Evolutionary conservation across 345 rosid species (phyloP), one percentile per base, ranked within the genome.

Genomic region (Heritiera fomes): DNA sequence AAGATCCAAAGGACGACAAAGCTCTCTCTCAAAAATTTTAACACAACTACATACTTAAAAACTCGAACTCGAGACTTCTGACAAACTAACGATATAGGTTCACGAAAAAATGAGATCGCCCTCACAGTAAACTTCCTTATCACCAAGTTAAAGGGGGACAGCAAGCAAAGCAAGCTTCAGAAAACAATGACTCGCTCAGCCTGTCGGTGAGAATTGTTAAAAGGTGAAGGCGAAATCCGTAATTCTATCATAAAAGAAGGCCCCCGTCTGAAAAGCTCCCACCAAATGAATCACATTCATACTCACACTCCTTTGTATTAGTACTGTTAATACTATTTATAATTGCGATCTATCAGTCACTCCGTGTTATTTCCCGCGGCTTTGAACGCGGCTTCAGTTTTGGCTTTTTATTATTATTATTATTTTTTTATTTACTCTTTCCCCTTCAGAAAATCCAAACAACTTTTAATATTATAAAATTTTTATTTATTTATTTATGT

Each of bases 321-420:
- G 53, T 71, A 14, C 43, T 34, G 38, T 34, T 34, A 23, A 30
- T 71, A 12, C 66, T 77, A 14, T 52, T 32, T 59, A 63, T 63
- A 20, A 58, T 50, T 32, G 53, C 65, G 40, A 1, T 32, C 41
- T 14, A 62, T 12, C 38, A 62, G 5, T 13, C 15, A 7, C 60
- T 56, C 18, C 56, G 34, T 23, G 47, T 56, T 45, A 68, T 78
- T 78, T 82, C 87, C 86, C 87, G 93, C 86, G 83, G 86, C 87
- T 80, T 80, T 80, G 79, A 84, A 90, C 90, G 91, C 94, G 92
- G 87, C 90, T 75, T 88, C 77, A 56, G 68, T 77, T 82, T 83
- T 82, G 85, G 84, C 87, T 78, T 86, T 82, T 80, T 73, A 5
- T 45, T 30, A 43, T 71, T n/a, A 23, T 23, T 50, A 11, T 8